Conservation (phyloP, 2,329 filamentous ascomycete genomes). For the Colletotrichum plurivorum region DNA sequence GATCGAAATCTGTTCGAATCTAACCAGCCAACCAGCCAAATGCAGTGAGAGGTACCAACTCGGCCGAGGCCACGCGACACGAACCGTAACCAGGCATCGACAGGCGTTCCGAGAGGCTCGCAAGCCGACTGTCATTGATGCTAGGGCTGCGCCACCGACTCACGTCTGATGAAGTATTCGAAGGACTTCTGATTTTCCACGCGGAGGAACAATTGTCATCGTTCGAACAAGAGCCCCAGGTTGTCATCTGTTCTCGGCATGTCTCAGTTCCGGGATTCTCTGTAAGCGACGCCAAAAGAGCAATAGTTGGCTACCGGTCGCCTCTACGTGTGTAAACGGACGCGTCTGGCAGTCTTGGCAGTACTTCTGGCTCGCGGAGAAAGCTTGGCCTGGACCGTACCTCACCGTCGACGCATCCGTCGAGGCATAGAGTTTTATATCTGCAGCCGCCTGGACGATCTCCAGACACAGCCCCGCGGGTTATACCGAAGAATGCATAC, state of each 20-base stretch:
- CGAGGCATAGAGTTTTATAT: not conserved
- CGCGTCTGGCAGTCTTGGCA: constrained; percentile 4
- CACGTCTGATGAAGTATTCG: not conserved
- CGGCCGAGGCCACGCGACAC: not conserved
- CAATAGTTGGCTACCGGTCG: not conserved
- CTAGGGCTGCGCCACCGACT: not conserved
- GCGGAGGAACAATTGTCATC: not conserved
- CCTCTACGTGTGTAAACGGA: not conserved
- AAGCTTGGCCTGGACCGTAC: not conserved
- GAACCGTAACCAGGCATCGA: not conserved
- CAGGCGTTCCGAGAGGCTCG: not conserved
- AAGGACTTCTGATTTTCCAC: not conserved
- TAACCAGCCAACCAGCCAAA: not conserved
- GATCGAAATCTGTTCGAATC: no score
- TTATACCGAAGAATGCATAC: constrained; percentile 19
- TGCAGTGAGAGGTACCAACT: not conserved
- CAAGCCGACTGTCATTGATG: not conserved
- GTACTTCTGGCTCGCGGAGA: not conserved
- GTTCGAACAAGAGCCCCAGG: not conserved
- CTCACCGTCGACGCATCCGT: constrained; percentile 8
- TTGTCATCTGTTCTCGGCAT: constrained; percentile 14
- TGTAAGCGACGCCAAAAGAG: not conserved
- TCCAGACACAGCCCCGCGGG: constrained; percentile 21
- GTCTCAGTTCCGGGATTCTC: constrained; percentile 3
- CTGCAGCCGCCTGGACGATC: constrained; percentile 9